A percentile compares a stretch with the other conserved stretches of the same genome.
Conservation (phyloP, 2,329 filamentous ascomycete species). For the Podosphaera fusca region DNA sequence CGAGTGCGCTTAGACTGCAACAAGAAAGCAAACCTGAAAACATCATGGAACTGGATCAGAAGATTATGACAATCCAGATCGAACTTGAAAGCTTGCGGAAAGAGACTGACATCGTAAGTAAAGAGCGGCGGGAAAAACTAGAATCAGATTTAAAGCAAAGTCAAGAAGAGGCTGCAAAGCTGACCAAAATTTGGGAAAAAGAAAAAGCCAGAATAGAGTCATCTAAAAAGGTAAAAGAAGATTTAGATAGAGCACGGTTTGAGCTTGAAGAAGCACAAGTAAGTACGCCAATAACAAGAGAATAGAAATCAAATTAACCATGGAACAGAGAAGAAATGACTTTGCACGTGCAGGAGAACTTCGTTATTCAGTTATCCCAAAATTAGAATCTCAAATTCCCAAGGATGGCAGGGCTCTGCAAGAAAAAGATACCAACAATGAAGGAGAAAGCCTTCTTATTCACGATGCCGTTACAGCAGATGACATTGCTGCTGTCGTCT, state of each 20-base stretch:
- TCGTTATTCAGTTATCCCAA: conserved; percentile 68
- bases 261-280: conserved; percentile 67
- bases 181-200: conserved; percentile 75
- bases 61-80: conserved; percentile 94
- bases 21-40: conserved; percentile 94
- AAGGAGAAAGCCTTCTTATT: conserved; percentile 30
- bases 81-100: conserved; percentile 87
- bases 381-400: conserved; percentile 55
- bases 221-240: conserved; percentile 68
- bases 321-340: conserved; percentile 42
- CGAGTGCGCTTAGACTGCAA: conserved; percentile 69
- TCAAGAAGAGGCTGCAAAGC: conserved; percentile 48
- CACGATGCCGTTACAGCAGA: conserved; percentile 91
- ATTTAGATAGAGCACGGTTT: conserved; percentile 65
- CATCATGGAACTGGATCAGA: conserved; percentile 76
- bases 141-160: conserved; percentile 53
- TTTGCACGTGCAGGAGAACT: conserved; percentile 81
- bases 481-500: conserved; percentile 83
- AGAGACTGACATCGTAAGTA: conserved; percentile 74
- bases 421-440: neutral
- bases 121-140: conserved; percentile 68
- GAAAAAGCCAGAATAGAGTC: conserved; percentile 68
- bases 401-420: conserved; percentile 33
- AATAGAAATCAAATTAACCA: conserved; percentile 2
- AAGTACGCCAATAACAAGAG: neutral